Evolutionary conservation across 768 basidiomycete species (phyloP).

Genomic region (Cantharellus cinnabarinus): DNA sequence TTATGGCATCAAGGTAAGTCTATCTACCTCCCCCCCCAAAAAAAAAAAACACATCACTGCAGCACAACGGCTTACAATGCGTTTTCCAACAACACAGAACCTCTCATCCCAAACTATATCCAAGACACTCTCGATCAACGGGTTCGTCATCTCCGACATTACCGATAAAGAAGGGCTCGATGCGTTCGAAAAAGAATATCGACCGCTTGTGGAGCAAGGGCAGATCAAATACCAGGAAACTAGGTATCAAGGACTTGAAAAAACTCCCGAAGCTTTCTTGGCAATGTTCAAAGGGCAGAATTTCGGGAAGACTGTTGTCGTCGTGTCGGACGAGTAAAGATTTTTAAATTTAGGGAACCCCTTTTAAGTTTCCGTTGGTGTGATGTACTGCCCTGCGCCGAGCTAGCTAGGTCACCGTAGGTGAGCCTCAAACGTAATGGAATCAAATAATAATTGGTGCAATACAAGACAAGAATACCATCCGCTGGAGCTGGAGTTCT

Average conservation of each 20-base stretch:
- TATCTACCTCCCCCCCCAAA: background rate
- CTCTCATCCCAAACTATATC: background rate
- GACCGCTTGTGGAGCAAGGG: conserved; percentile 11
- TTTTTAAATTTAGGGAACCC: too few relatives aligned
- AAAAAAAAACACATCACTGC: background rate
- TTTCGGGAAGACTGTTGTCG: conserved; percentile 11
- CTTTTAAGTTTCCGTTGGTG: too few relatives aligned
- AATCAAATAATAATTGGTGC: background rate
- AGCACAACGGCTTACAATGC: background rate
- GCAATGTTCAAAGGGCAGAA: conserved; percentile 9
- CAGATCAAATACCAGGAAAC: conserved; percentile 13
- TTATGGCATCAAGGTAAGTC: conserved; percentile 10
- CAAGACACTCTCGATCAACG: conserved; percentile 2
- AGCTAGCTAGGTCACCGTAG: too few relatives aligned
- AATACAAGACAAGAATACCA: background rate
- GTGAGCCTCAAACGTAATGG: too few relatives aligned
- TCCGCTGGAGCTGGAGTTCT: too few relatives aligned
- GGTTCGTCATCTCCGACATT: background rate
- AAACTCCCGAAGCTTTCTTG: conserved; percentile 13
- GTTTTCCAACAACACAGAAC: background rate
- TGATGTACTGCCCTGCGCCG: too few relatives aligned
- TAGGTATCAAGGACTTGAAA: conserved; percentile 13
- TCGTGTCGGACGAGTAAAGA: conserved; percentile 4
- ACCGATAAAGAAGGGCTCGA: conserved; percentile 2
- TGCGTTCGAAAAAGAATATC: conserved; percentile 7